A percentile compares a stretch with the other conserved stretches of the same genome.
These are phyloP conservation scores for Monosporascus sp. DNA, from an alignment of 2,329 filamentous ascomycete genomes.

Conservation along the genomic window DNA sequence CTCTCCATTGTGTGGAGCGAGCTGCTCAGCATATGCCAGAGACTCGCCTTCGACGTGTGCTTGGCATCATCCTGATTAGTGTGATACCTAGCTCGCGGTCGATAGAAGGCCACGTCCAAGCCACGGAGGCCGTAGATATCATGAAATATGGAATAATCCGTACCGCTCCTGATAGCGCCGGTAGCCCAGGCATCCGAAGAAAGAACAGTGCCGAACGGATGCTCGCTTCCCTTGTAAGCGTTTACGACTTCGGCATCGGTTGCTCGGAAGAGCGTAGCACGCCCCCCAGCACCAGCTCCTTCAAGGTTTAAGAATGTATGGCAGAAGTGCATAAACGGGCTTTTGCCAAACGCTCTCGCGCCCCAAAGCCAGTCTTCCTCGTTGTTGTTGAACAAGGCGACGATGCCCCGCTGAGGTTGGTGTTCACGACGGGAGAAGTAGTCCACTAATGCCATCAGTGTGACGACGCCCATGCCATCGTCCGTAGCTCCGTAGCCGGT, in stretches of 20 bases:
- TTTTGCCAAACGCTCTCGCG: constrained; percentile 76
- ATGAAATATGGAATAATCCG: constrained; percentile 82
- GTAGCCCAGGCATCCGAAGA: constrained; percentile 78
- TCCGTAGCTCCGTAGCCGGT: constrained; percentile 92
- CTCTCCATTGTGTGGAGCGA: constrained; percentile 68
- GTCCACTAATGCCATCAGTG: constrained; percentile 75
- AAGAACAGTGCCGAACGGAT: constrained; percentile 81
- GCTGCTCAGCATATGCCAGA: constrained; percentile 95
- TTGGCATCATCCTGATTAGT: constrained; percentile 81
- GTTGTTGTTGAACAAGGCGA: constrained; percentile 87
- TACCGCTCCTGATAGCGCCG: constrained; percentile 75
- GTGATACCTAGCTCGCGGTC: constrained; percentile 81
- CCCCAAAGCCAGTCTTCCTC: constrained; percentile 93
- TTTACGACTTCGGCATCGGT: constrained; percentile 82
- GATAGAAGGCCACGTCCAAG: constrained; percentile 87
- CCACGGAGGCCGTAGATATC: constrained; percentile 75
- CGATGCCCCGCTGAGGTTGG: constrained; percentile 71
- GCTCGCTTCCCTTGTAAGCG: constrained; percentile 63
- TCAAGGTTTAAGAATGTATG: constrained; percentile 93
- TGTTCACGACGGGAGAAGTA: constrained; percentile 73
- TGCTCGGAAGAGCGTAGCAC: constrained; percentile 80
- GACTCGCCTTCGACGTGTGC: constrained; percentile 63
- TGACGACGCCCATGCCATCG: constrained; percentile 86
- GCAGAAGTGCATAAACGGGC: constrained; percentile 72
- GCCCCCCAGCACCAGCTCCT: constrained; percentile 85